Evolutionary conservation across 108 stramenopile species (phyloP).

Genomic region (Pseudonitzschia pungens): DNA sequence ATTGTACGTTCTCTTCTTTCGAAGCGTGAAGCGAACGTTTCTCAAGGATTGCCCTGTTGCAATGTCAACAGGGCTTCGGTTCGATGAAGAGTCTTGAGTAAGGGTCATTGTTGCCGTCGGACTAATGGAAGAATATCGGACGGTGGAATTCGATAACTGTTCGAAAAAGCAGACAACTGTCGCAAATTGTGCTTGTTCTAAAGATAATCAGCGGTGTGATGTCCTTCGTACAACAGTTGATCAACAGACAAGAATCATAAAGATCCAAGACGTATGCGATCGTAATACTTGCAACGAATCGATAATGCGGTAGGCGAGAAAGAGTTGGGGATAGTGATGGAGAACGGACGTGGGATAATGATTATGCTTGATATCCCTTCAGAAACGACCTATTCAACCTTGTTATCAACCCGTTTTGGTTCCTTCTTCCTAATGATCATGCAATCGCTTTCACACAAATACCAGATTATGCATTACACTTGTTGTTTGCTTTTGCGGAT

Average conservation of each 20-base stretch:
- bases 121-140: neutral
- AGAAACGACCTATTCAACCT: conserved; percentile 13
- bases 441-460: conserved; percentile 1
- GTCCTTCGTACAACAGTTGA: neutral
- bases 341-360: conserved; percentile 13
- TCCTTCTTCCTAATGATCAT: conserved; percentile 1
- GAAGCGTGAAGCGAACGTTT: conserved; percentile 5
- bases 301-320: neutral
- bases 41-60: neutral
- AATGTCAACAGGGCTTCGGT: neutral
- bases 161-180: no score
- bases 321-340: neutral
- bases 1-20: conserved; percentile 5
- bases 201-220: neutral
- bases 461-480: neutral
- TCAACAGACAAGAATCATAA: neutral
- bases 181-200: no score
- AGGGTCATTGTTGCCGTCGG: neutral
- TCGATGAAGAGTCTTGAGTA: conserved; percentile 1
- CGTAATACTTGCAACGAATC: neutral
- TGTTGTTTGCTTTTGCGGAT: no score
- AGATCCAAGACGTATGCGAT: neutral
- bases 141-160: neutral
- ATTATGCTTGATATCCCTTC: conserved; percentile 15
- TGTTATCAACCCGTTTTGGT: neutral